Evolutionary conservation across 2,329 filamentous ascomycete species (phyloP), one percentile per base, ranked within the genome.

Genomic region (Colletotrichum liaoningense): DNA sequence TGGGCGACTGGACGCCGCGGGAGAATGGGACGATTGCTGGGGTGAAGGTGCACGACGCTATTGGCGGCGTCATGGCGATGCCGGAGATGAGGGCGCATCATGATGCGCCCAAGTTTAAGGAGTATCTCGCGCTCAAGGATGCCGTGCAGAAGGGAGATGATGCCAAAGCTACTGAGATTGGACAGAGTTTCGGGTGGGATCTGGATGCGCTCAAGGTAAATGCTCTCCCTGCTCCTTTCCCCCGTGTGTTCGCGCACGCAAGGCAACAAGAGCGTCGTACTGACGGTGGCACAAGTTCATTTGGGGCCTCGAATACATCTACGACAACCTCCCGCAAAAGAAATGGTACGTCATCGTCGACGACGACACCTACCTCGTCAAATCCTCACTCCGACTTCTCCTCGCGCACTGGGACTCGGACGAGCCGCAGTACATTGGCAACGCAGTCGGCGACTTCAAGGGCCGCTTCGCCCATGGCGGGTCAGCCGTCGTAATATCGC

Each of bases 321-420:
- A 86, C 81, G 79, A 82, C 52, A 82, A 80, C 19, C 82, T 89
- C 77, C 88, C 88, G 0, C 79, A 83, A 73, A 90, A 90, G 81
- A 88, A 89, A 77, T 90, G 89, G 89, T 90, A 90, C 77, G 79
- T 90, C 74, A 86, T 90, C 75, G 79, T 89, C 16, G 88, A 90
- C 79, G 89, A 90, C 78, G 88, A 91, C 77, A 90, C 88, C 1
- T 90, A 86, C 77, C 78, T 90, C 57, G 82, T 90, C 57, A 84
- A 84, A 64, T 82, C 85, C 3, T 88, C 88, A 14, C 79, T 90
- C 33, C 80, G 82, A 55, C 79, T 85, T 1, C 79, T 90, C 14
- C 81, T 90, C 16, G 82, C 83, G 22, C 87, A 88, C 69, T 79
- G 90, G 71, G 83, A 90, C 78, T 82, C 85, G 2, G 76, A 80